A percentile compares a stretch with the other conserved stretches of the same genome.
phyloP scores from a whole-genome alignment of 805 yeast genomes.

The Candida koratica region DNA sequence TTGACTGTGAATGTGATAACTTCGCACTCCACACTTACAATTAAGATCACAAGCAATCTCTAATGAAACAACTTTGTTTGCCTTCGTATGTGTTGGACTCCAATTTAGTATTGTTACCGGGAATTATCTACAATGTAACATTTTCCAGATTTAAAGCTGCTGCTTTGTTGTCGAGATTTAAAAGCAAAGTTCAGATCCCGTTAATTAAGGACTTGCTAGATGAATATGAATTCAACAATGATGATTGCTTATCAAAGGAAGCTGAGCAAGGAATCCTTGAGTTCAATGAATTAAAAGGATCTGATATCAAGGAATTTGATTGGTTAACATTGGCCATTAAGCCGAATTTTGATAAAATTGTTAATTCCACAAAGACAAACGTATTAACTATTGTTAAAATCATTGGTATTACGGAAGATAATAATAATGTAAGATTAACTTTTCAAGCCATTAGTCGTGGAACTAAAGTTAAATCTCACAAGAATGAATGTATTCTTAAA shows the following conservation, averaged over 20 bases:
- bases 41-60: not conserved
- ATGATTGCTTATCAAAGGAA: slow-evolving; percentile 24
- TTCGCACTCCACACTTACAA: slow-evolving; percentile 6
- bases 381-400: slow-evolving; percentile 45
- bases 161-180: slow-evolving; percentile 42
- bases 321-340: slow-evolving; percentile 36
- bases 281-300: slow-evolving; percentile 18
- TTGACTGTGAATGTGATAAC: slow-evolving; percentile 7
- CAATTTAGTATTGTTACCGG: slow-evolving; percentile 53
- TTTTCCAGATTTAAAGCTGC: slow-evolving; percentile 47
- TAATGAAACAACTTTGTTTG: slow-evolving; percentile 15
- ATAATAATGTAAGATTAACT: slow-evolving; percentile 42
- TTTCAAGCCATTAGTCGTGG: slow-evolving; percentile 51
- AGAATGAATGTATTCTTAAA: slow-evolving; percentile 26
- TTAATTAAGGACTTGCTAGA: slow-evolving; percentile 28
- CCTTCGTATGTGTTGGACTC: slow-evolving; percentile 42
- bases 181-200: slow-evolving; percentile 26
- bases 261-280: slow-evolving; percentile 30
- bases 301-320: slow-evolving; percentile 20
- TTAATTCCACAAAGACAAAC: slow-evolving; percentile 13
- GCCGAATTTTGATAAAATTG: slow-evolving; percentile 32
- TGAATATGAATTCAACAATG: slow-evolving; percentile 32
- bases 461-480: slow-evolving; percentile 7
- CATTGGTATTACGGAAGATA: slow-evolving; percentile 43
- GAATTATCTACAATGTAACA: slow-evolving; percentile 57